Conservation (phyloP, 345 rosid genomes). For the Euphorbia pulcherrima region DNA sequence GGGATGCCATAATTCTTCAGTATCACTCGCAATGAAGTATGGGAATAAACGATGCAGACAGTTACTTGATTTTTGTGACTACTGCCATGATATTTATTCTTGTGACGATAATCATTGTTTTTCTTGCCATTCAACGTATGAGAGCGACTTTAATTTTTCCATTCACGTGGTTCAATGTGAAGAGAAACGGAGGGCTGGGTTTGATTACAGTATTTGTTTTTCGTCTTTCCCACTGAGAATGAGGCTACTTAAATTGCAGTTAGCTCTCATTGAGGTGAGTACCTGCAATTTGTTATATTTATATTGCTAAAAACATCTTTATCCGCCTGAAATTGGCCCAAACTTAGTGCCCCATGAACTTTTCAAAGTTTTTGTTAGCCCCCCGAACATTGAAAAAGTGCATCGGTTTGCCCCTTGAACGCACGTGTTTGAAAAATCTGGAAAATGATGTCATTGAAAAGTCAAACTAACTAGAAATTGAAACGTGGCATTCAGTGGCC, state of each 20-base stretch:
- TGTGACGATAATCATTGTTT: conserved; percentile 42
- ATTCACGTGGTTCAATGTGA: conserved; percentile 42
- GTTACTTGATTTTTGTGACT: conserved; percentile 47
- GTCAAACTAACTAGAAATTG: too few species aligned
- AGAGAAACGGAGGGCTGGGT: conserved; percentile 21
- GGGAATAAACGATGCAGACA: conserved; percentile 53
- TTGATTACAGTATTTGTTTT: conserved; percentile 21
- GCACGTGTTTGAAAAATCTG: too few species aligned
- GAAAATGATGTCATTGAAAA: too few species aligned
- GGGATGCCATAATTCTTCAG: conserved; percentile 39
- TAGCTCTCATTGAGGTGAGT: conserved; percentile 70
- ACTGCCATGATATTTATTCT: conserved; percentile 48
- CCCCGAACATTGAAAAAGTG: too few species aligned
- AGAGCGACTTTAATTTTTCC: conserved; percentile 35
- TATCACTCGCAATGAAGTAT: conserved; percentile 46
- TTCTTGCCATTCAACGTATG: conserved; percentile 43
- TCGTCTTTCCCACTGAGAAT: conserved; percentile 48
- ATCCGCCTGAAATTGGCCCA: too few species aligned
- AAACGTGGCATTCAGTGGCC: too few species aligned
- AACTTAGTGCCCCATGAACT: too few species aligned
- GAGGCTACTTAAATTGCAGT: conserved; percentile 57
- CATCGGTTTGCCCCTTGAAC: too few species aligned
- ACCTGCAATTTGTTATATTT: neutral
- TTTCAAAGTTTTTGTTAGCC: too few species aligned
- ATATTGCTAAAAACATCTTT: too few species aligned